Percentiles rank a stretch among this genome's conserved stretches.
phyloP scores from a whole-genome alignment of 140 eudicot species.

The Senecio squalidus region DNA sequence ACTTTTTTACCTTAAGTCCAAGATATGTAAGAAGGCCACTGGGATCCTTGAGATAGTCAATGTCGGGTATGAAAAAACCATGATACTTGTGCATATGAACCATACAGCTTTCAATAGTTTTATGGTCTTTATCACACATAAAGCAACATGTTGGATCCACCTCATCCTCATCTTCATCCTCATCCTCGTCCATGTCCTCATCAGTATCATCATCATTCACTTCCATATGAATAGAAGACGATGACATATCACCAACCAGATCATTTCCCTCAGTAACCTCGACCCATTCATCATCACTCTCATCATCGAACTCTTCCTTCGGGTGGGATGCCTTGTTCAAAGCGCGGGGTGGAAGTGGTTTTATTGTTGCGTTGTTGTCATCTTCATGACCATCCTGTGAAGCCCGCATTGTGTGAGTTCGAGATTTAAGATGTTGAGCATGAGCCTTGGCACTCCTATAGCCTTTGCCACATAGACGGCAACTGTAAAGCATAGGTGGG shows the following conservation, averaged over 20 bases:
- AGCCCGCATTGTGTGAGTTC: conserved; percentile 67
- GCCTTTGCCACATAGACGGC: conserved; percentile 87
- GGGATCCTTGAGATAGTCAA: conserved; percentile 88
- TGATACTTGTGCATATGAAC: conserved; percentile 97
- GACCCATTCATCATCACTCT: conserved; percentile 92
- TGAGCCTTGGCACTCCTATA: conserved; percentile 92
- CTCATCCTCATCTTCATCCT: conserved; percentile 40
- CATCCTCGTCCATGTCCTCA: conserved; percentile 24
- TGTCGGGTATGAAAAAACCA: conserved; percentile 85
- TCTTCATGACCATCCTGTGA: conserved; percentile 42
- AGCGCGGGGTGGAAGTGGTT: conserved; percentile 62
- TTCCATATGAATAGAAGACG: conserved; percentile 45
- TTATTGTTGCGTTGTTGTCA: conserved; percentile 51
- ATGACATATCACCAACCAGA: conserved; percentile 41
- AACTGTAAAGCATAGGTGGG: conserved; percentile 76
- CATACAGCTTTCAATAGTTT: conserved; percentile 77
- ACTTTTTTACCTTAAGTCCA: conserved; percentile 63
- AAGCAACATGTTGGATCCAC: conserved; percentile 82
- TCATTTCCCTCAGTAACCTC: conserved; percentile 70
- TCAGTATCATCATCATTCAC: conserved; percentile 35
- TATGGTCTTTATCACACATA: conserved; percentile 82
- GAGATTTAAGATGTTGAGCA: conserved; percentile 89
- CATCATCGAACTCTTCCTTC: conserved; percentile 37
- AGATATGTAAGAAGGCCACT: conserved; percentile 82
- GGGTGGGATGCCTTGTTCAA: conserved; percentile 37